Conservation (phyloP, 495 filamentous ascomycete genomes). For the Tuber umbilicatum region DNA sequence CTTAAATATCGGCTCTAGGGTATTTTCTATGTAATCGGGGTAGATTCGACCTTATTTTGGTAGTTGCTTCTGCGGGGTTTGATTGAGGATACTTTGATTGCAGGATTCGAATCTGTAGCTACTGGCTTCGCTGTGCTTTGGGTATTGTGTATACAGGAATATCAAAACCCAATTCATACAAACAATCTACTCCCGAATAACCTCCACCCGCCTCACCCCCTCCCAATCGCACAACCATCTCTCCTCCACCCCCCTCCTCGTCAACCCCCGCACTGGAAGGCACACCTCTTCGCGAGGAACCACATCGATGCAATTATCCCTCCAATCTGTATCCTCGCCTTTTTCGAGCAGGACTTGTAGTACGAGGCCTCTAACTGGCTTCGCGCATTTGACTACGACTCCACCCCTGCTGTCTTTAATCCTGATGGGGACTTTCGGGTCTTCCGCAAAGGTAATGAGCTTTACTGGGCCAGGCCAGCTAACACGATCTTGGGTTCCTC, state of each 20-base stretch:
- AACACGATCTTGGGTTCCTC: conserved; percentile 53
- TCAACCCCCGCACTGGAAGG: conserved; percentile 49
- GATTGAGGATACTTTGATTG: too few relatives aligned
- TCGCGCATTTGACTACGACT: conserved; percentile 49
- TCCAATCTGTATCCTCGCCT: conserved; percentile 46
- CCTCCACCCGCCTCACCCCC: conserved; percentile 12
- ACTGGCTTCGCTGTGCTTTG: too few relatives aligned
- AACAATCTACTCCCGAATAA: conserved; percentile 10
- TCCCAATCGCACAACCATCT: conserved; percentile 34
- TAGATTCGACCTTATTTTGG: too few relatives aligned
- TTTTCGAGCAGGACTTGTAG: conserved; percentile 47
- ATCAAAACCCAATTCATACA: neutral
- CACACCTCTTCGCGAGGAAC: conserved; percentile 54
- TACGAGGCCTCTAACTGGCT: conserved; percentile 57
- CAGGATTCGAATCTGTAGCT: too few relatives aligned
- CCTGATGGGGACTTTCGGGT: conserved; percentile 10
- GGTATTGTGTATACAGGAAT: too few relatives aligned
- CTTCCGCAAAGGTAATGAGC: conserved; percentile 58
- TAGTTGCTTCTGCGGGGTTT: too few relatives aligned
- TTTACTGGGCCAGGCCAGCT: conserved; percentile 94
- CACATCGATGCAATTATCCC: conserved; percentile 57
- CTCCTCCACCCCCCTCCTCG: conserved; percentile 30
- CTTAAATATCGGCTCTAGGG: too few relatives aligned
- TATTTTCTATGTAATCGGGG: too few relatives aligned
- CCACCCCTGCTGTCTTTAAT: conserved; percentile 6